Conservation (phyloP, 352 stramenopile genomes). For the Globisporangium nagaii region DNA sequence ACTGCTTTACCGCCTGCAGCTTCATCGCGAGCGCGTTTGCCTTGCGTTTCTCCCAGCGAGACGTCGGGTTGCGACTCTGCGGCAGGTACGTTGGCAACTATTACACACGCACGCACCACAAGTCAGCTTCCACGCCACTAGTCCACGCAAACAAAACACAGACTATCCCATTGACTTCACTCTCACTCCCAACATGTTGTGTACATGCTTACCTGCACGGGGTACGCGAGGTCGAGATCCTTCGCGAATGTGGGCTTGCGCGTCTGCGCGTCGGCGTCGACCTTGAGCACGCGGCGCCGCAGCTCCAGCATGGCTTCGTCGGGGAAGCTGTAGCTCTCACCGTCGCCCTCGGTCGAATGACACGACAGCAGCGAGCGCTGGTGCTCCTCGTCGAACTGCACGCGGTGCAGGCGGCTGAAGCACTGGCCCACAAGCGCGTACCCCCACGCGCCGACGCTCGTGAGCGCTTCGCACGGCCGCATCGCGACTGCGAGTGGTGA, state of each 20-base stretch:
- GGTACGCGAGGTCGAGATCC: conserved; percentile 12
- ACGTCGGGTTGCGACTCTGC: conserved; percentile 3
- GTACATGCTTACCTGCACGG: conserved; percentile 2
- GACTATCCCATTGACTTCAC: no score
- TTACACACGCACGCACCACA: not conserved
- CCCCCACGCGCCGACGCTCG: conserved; percentile 12
- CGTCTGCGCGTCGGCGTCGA: conserved; percentile 19
- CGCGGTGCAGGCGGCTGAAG: conserved; percentile 43
- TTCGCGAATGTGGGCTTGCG: conserved; percentile 21
- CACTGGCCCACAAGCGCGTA: conserved; percentile 39
- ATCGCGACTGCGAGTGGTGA: conserved; percentile 8
- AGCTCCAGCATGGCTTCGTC: conserved; percentile 68
- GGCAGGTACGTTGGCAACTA: not conserved
- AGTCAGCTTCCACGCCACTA: no score
- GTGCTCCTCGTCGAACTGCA: conserved; percentile 71
- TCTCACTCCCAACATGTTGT: not conserved
- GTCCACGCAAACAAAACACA: no score
- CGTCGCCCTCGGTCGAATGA: conserved; percentile 23
- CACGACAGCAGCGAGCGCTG: conserved; percentile 60
- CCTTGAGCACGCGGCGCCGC: conserved; percentile 54
- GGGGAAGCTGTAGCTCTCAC: conserved; percentile 26
- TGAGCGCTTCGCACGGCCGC: conserved; percentile 13
- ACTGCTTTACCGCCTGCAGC: conserved; percentile 11
- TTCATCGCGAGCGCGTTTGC: conserved; percentile 15
- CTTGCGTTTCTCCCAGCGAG: conserved; percentile 37